Evolutionary conservation across 208 protist species (phyloP).

Genomic region (Trichomonas tenax): DNA sequence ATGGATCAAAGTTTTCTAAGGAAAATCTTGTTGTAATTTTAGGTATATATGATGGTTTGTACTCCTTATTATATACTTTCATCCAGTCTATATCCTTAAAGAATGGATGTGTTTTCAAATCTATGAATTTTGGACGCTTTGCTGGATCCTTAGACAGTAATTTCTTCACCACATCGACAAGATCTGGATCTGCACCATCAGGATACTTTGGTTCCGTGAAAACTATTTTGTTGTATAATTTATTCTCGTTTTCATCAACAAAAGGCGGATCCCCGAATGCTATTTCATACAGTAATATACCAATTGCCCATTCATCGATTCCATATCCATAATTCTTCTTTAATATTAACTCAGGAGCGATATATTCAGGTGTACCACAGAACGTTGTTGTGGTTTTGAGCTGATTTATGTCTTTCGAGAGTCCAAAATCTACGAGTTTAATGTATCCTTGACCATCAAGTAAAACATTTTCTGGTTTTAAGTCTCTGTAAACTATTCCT

Average conservation of each 20-base stretch:
- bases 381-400: conserved; percentile 44
- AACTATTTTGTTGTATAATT: not conserved
- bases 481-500: conserved; percentile 45
- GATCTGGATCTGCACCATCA: not conserved
- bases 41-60: conserved; percentile 11
- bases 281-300: not conserved
- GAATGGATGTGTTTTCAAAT: conserved; percentile 37
- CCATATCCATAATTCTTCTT: not conserved
- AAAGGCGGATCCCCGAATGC: not conserved
- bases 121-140: conserved; percentile 18
- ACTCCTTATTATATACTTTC: conserved; percentile 16
- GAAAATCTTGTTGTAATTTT: not conserved
- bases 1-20: conserved; percentile 26
- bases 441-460: conserved; percentile 41
- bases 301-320: not conserved
- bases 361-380: conserved; percentile 56
- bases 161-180: not conserved
- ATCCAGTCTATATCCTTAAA: conserved; percentile 6
- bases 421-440: conserved; percentile 47
- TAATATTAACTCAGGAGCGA: conserved; percentile 23
- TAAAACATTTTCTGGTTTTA: conserved; percentile 55
- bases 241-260: not conserved
- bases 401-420: conserved; percentile 44
- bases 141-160: not conserved
- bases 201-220: not conserved